Evolutionary conservation across 164 flowering plant species (phyloP), one percentile per base, ranked within the genome.

Genomic region (Platanus orientalis): DNA sequence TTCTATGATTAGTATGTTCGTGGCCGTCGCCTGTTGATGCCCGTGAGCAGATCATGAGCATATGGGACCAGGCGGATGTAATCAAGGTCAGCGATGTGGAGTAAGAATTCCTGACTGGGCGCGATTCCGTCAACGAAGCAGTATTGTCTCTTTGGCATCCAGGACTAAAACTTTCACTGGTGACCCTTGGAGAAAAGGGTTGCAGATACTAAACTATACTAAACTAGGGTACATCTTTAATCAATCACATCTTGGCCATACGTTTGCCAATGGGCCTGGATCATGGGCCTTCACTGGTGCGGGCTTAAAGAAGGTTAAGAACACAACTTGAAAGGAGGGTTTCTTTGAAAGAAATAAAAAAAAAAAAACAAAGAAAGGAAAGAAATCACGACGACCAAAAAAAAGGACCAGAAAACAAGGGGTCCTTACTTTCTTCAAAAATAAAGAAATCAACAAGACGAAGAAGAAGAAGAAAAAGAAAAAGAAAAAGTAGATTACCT

Each of bases 1-100:
- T n/a, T n/a, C n/a, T n/a, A n/a, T n/a, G n/a, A n/a, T n/a, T n/a
- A n/a, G n/a, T n/a, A n/a, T n/a, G n/a, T n/a, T 54, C 91, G 60
- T 94, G 98, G 99, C 91, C 95, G 2, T 94, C 97, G 0, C 72
- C 86, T 0, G 79, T 85, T 54, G 87, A 83, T 65, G 97, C 97
- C 0, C 77, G 82, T 1, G 74, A 82, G 67, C 86, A 86, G 84
- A 94, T 94, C 70, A 60, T 86, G 90, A 89, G 96, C 82, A 88
- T 94, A 4, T 91, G 97, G 97, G 90, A 91, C 19, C 55, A 75
- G 61, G 97, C 99, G 0, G 97, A 94, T 9, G 54, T 94, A 55
- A 85, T 89, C 67, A 91, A 91, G 77, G 93, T 92, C 42, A 89
- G 96, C 47, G 98, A 92, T 42, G 77, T 52, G 6, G 98, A 92